Evolutionary conservation across 192 early-diverging fungal species (phyloP).

Genomic region (Pilaira anomala): DNA sequence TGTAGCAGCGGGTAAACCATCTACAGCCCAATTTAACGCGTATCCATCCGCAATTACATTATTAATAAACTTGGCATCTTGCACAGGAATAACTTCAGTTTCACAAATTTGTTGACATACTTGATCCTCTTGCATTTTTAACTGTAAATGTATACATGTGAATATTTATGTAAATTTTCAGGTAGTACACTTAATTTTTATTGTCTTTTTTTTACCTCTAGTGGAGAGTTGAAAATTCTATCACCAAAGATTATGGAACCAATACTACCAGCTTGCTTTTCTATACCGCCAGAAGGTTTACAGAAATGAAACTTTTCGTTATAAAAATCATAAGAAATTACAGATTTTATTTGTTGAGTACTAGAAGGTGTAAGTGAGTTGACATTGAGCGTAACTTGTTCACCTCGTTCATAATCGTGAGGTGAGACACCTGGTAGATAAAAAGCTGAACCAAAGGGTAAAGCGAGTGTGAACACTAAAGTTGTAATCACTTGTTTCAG

Average conservation of each 20-base stretch:
- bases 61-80: slow-evolving; percentile 87
- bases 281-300: slow-evolving; percentile 59
- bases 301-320: slow-evolving; percentile 86
- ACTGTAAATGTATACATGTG: slow-evolving; percentile 30
- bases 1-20: slow-evolving; percentile 84
- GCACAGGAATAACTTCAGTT: slow-evolving; percentile 47
- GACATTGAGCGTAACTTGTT: slow-evolving; percentile 73
- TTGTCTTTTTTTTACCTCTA: slow-evolving; percentile 55
- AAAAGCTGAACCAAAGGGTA: slow-evolving; percentile 55
- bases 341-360: slow-evolving; percentile 61
- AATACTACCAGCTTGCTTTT: slow-evolving; percentile 72
- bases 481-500: too few relatives aligned
- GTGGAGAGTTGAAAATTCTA: slow-evolving; percentile 79
- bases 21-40: slow-evolving; percentile 82
- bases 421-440: slow-evolving; percentile 95
- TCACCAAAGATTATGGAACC: slow-evolving; percentile 96
- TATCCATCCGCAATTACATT: slow-evolving; percentile 77
- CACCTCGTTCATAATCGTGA: slow-evolving; percentile 69
- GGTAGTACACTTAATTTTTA: neutral
- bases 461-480: neutral
- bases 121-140: slow-evolving; percentile 57
- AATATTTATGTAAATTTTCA: neutral
- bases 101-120: slow-evolving; percentile 69
- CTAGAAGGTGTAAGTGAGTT: slow-evolving; percentile 82
- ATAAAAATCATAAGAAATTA: slow-evolving; percentile 89